Conservation (phyloP, 2,329 filamentous ascomycete species). For the Beauveria caledonica region DNA sequence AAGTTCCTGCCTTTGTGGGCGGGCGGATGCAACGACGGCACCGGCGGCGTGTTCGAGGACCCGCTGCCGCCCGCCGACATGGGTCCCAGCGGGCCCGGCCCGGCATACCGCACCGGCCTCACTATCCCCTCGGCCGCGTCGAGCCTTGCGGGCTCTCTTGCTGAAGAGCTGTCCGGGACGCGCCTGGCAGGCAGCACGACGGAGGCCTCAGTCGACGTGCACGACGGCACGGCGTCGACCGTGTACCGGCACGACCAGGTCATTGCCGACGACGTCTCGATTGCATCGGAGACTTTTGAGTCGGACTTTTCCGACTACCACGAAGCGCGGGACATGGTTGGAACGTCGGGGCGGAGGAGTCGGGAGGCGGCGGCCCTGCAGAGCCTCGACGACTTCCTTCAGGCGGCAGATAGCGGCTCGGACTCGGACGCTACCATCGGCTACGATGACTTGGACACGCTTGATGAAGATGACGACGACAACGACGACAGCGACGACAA, state of each 20-base stretch:
- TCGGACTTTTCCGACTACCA: constrained; percentile 24
- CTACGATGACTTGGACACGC: neutral
- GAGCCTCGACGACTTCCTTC: constrained; percentile 16
- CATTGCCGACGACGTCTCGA: constrained; percentile 26
- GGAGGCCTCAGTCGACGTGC: constrained; percentile 28
- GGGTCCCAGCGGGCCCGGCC: constrained; percentile 39
- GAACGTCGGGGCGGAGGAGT: constrained; percentile 21
- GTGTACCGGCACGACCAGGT: constrained; percentile 24
- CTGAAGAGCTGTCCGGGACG: constrained; percentile 27
- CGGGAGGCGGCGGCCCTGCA: constrained; percentile 9
- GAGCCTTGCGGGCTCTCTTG: constrained; percentile 27
- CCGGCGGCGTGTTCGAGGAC: constrained; percentile 39
- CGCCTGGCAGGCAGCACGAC: constrained; percentile 25
- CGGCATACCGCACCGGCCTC: constrained; percentile 36
- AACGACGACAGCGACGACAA: neutral
- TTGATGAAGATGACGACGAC: neutral
- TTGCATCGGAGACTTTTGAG: constrained; percentile 29
- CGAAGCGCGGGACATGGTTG: constrained; percentile 27
- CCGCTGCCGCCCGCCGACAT: constrained; percentile 33
- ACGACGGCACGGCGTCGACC: constrained; percentile 31
- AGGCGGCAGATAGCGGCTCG: constrained; percentile 12
- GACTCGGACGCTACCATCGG: neutral
- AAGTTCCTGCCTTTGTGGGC: constrained; percentile 60
- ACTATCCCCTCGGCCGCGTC: constrained; percentile 29
- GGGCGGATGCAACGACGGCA: constrained; percentile 44